Percentiles rank a stretch among this genome's conserved stretches.
These are phyloP conservation scores for Exsudoporus frostii DNA, from an alignment of 768 basidiomycete genomes.

Conservation along the genomic window DNA sequence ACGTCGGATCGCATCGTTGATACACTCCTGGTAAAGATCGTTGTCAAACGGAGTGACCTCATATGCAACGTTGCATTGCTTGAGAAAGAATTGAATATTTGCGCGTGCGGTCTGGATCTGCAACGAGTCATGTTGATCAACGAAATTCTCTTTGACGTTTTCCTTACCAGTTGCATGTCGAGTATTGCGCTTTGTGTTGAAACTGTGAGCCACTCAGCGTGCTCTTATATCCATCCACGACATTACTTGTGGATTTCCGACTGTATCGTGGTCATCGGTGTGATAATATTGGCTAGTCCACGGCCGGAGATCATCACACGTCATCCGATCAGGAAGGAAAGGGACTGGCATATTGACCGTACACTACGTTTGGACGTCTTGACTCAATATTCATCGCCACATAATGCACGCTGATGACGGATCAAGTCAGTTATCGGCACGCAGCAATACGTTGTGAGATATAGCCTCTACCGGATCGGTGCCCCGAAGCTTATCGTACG, in stretches of 20 bases:
- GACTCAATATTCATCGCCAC: too few species aligned
- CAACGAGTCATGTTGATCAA: background rate
- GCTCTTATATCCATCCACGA: slow-evolving; percentile 1
- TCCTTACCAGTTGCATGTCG: slow-evolving; percentile 11
- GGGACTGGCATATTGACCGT: too few species aligned
- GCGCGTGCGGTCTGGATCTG: slow-evolving; percentile 9
- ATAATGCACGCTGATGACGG: too few species aligned
- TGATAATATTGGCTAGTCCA: background rate
- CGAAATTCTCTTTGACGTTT: background rate
- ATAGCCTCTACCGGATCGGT: too few species aligned
- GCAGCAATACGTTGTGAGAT: too few species aligned
- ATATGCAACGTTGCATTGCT: slow-evolving; percentile 13
- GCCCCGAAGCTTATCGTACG: too few species aligned
- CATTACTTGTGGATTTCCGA: too few species aligned
- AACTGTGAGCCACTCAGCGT: background rate
- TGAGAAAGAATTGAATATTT: slow-evolving; percentile 12
- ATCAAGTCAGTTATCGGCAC: too few species aligned
- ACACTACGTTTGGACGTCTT: too few species aligned
- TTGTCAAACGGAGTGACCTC: slow-evolving; percentile 9
- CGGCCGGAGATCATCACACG: background rate
- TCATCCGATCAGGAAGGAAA: background rate
- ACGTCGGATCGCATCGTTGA: background rate
- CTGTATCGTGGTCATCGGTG: background rate
- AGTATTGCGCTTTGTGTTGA: background rate
- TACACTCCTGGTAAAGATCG: background rate